Evolutionary conservation across 805 yeast genomes (phyloP), one percentile per base, ranked within the genome.

Genomic region (Lachancea kluyveri): DNA sequence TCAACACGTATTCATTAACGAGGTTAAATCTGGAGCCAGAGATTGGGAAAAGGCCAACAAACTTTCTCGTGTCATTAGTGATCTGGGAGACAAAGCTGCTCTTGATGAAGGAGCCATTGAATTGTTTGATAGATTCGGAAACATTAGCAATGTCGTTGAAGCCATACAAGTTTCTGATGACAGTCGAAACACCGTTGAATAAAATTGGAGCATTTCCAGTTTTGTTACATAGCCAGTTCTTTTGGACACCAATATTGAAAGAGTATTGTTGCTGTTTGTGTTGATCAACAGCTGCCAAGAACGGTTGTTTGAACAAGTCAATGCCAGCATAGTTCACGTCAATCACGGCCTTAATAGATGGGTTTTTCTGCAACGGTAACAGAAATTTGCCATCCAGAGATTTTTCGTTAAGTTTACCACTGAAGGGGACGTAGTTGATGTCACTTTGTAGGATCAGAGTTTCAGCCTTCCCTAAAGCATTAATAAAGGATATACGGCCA

Each of bases 381-480:
- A 60, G 66, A 49, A 60, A 62, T 41, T 43, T 44, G n/a, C 67
- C 60, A 59, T 68, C 76, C 50, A 68, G 64, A 41, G 49, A 65
- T 73, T 65, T 74, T 42, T 60, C 62, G 52, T 58, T 63, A 38
- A 59, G 63, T 57, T 41, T 61, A 50, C 59, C 69, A 31, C 61
- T 54, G 30, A 66, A 74, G 36, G 66, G 65, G 28, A 69, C 67
- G 62, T 47, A 74, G 58, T 60, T 69, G 49, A 57, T 52, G 50
- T 68, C 72, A 41, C 67, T 56, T 31, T 70, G 69, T 2, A 70
- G 41, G 9, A 67, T 52, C 17, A 76, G 49, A 2, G 62, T 54
- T 46, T 76, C 81, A 0, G 80, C 81, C 22, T 73, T 72, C 8
- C 82, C 82, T 27, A 75, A 62, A 4, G 66, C 54, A 48, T 78